Percentiles rank a stretch among this genome's conserved stretches.
Conservation (phyloP, 2,329 filamentous ascomycete genomes). For the Talaromyces amestolkiae region DNA sequence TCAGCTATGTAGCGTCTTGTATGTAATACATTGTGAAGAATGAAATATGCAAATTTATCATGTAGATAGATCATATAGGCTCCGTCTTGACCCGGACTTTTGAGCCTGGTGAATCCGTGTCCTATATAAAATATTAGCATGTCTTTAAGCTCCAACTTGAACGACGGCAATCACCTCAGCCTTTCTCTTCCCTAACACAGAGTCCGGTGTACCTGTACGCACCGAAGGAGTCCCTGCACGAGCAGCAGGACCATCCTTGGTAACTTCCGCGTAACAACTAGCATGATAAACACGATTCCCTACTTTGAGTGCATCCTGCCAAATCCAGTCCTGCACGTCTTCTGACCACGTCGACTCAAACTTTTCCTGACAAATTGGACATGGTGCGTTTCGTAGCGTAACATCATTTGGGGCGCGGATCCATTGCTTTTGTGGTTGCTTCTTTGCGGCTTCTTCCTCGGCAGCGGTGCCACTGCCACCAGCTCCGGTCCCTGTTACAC, state of each 20-base stretch:
- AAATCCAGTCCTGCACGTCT: constrained; percentile 93
- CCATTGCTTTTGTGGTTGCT: constrained; percentile 64
- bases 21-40: constrained; percentile 1
- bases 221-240: constrained; percentile 35
- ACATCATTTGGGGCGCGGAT: constrained; percentile 81
- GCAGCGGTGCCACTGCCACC: constrained; percentile 40
- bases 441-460: constrained; percentile 46
- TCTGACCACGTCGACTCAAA: constrained; percentile 92
- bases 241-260: constrained; percentile 55
- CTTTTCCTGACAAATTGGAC: constrained; percentile 91
- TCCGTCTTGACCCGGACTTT: constrained; percentile 44
- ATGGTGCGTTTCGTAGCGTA: constrained; percentile 70
- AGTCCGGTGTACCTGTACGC: constrained; percentile 58
- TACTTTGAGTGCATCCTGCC: constrained; percentile 81
- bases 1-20: neutral
- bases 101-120: constrained; percentile 35
- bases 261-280: constrained; percentile 82
- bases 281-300: constrained; percentile 82
- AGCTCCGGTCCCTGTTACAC: constrained; percentile 37
- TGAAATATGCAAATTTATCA: constrained; percentile 17
- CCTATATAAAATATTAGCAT: constrained; percentile 22
- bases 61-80: constrained; percentile 26
- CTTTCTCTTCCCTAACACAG: constrained; percentile 70
- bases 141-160: neutral
- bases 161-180: constrained; percentile 55